These are phyloP conservation scores for Beauveria varroae DNA, from an alignment of 2,329 filamentous ascomycete species.

Conservation along the genomic window DNA sequence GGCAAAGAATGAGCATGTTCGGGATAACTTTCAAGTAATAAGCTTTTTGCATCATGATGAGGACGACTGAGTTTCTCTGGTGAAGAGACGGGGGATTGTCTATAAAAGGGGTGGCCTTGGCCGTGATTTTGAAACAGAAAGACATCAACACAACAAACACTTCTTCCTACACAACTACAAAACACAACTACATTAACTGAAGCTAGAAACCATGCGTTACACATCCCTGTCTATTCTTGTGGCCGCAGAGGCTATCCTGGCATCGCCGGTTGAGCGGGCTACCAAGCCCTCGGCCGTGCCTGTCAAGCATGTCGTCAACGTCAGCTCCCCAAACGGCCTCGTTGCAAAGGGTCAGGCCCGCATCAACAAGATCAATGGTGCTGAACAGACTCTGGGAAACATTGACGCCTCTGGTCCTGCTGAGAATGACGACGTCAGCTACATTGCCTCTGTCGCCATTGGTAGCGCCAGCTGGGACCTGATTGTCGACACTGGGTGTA, in stretches of 20 bases:
- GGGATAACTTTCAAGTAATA: neutral
- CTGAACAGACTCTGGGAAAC: neutral
- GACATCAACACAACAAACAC: neutral
- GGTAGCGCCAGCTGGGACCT: slow-evolving; percentile 19
- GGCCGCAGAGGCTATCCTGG: slow-evolving; percentile 18
- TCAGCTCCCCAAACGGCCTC: slow-evolving; percentile 18
- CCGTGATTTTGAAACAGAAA: neutral
- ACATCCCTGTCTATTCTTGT: neutral
- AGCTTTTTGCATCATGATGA: neutral
- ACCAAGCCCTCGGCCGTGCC: slow-evolving; percentile 16
- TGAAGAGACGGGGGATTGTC: neutral
- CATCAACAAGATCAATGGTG: slow-evolving; percentile 18
- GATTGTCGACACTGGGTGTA: slow-evolving; percentile 24
- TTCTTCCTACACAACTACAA: neutral
- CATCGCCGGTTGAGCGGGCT: slow-evolving; percentile 18
- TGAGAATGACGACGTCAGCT: slow-evolving; percentile 20
- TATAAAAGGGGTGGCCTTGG: neutral
- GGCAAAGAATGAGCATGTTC: neutral
- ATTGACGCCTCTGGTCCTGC: slow-evolving; percentile 16
- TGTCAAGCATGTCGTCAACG: slow-evolving; percentile 18
- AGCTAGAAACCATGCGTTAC: slow-evolving; percentile 5
- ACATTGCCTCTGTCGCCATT: slow-evolving; percentile 20
- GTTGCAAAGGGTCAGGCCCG: slow-evolving; percentile 19
- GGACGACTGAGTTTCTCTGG: neutral
- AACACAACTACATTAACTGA: neutral